Percentiles rank a stretch among this genome's conserved stretches.
phyloP scores from a whole-genome alignment of 1,139 yeast species.

The Hanseniaspora gamundiae region DNA sequence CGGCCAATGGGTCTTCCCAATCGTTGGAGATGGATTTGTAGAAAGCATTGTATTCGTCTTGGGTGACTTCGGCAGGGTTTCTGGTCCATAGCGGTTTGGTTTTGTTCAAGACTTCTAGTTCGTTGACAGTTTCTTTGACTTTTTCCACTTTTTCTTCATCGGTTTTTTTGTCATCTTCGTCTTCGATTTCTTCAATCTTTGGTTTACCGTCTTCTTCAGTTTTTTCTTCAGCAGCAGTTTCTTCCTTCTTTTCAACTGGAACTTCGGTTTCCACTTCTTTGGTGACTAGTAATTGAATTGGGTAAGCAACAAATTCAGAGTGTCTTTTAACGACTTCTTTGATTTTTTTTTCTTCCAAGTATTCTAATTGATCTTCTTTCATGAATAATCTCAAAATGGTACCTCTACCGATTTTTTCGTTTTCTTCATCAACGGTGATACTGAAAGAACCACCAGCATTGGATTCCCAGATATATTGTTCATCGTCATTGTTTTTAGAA shows the following conservation, averaged over 20 bases:
- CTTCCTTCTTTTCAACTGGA: slow-evolving; percentile 60
- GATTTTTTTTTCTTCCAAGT: slow-evolving; percentile 98
- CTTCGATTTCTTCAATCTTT: slow-evolving; percentile 62
- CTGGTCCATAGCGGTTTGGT: slow-evolving; percentile 99
- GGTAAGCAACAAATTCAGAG: slow-evolving; percentile 98
- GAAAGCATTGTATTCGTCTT: slow-evolving; percentile 98
- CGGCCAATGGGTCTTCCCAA: slow-evolving; percentile 99
- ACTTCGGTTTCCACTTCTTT: slow-evolving; percentile 97
- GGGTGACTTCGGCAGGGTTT: slow-evolving; percentile 94
- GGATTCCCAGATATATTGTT: slow-evolving; percentile 99
- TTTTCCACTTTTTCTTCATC: slow-evolving; percentile 60
- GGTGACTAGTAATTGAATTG: slow-evolving; percentile 95
- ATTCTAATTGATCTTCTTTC: slow-evolving; percentile 98
- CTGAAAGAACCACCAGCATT: slow-evolving; percentile 99
- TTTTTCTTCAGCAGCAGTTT: slow-evolving; percentile 35
- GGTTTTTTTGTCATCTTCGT: slow-evolving; percentile 47
- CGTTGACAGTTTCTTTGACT: slow-evolving; percentile 77
- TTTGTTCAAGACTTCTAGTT: slow-evolving; percentile 96
- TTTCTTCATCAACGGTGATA: slow-evolving; percentile 77
- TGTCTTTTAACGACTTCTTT: slow-evolving; percentile 99
- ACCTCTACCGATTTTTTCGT: slow-evolving; percentile 91
- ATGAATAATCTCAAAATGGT: slow-evolving; percentile 87
- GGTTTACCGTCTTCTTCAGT: slow-evolving; percentile 48
- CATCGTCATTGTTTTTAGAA: slow-evolving; percentile 97
- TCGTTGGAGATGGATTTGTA: slow-evolving; percentile 98